Evolutionary conservation across 148 eudicot genomes (phyloP), one percentile per base, ranked within the genome.

Genomic region (Suaeda aralocaspica): DNA sequence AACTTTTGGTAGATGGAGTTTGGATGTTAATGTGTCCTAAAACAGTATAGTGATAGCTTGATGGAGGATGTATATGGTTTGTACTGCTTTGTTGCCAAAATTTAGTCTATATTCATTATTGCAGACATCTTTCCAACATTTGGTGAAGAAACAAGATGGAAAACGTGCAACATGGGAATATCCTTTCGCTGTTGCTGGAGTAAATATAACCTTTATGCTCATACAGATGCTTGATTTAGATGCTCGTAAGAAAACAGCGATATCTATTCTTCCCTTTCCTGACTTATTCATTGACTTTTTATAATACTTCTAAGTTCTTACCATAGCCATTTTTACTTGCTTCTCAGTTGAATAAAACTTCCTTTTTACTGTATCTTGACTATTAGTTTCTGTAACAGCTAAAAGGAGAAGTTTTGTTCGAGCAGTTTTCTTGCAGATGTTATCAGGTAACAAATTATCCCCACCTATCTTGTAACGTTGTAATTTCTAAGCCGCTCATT

Each of bases 141-240:
- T 92, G 58, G 70, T 89, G 46, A 83, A 75, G 29, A 92, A 87
- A 77, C 83, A 85, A 82, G 85, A 78, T 48, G 92, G 92, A 59
- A 82, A 89, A 64, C 72, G 92, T 31, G 82, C 97, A 46, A 72
- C 80, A 9, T 92, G 97, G 97, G 97, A 89, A 66, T 92, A 89
- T 78, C 97, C 97, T 53, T 92, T 92, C 81, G 97, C 95, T 73
- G 97, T 82, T 77, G 97, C 95, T 59, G 94, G 97, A 75, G 88
- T 91, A 70, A 92, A 92, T 78, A 87, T 89, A 52, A 89, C 97
- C 67, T 91, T 89, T 72, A 91, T 91, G 97, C 78, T 91, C 71
- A 77, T 87, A 75, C 91, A 91, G 72, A 89, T 92, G 95, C 90
- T 92, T 74, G 88, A 84, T 70, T 83, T 92, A 41, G 85, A 89